Evolutionary conservation across 148 eudicot genomes (phyloP), one percentile per base, ranked within the genome.

Genomic region (Dianthus caryophyllus): DNA sequence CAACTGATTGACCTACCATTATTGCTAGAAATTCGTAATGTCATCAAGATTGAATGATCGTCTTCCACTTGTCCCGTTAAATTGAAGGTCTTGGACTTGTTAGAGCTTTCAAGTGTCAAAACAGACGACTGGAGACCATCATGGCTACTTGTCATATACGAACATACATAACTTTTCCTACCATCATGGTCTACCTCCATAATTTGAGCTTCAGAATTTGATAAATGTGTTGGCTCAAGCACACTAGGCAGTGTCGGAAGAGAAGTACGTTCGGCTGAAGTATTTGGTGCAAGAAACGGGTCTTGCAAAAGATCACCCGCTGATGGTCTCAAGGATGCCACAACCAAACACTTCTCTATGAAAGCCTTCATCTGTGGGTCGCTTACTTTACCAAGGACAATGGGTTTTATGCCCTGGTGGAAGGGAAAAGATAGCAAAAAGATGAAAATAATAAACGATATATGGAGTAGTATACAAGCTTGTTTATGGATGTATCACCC

Each of bases 331-430:
- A 60, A 59, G 58, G 71, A 61, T 50, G 74, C 81, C 9, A 83
- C 81, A 57, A 70, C 75, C 41, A 83, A 59, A 53, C 85, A 85
- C 68, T 81, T 79, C 55, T 83, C 84, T 44, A 85, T 83, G 66
- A 83, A 81, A 27, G 76, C 72, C 76, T 69, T 82, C 65, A 80
- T 61, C 73, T 82, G 68, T 38, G 72, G 73, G 55, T 82, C 74
- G 39, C 70, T 53, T 59, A 85, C 84, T 69, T 59, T 76, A 66
- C 67, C 69, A 60, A 85, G 81, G 61, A 75, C 75, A 31, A 72
- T 79, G 59, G 89, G 89, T 70, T 80, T 91, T 64, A 83, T 64
- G 56, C 97, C 97, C 91, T 90, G 67, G 29, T 73, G 36, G 9
- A 48, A 57, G 48, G 62, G 10, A 31, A 56, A 24, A 44, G 0